Percentiles rank a stretch among this genome's conserved stretches.
These are phyloP conservation scores for Fusarium vanettenii DNA, from an alignment of 2,329 filamentous ascomycete species.

Conservation along the genomic window DNA sequence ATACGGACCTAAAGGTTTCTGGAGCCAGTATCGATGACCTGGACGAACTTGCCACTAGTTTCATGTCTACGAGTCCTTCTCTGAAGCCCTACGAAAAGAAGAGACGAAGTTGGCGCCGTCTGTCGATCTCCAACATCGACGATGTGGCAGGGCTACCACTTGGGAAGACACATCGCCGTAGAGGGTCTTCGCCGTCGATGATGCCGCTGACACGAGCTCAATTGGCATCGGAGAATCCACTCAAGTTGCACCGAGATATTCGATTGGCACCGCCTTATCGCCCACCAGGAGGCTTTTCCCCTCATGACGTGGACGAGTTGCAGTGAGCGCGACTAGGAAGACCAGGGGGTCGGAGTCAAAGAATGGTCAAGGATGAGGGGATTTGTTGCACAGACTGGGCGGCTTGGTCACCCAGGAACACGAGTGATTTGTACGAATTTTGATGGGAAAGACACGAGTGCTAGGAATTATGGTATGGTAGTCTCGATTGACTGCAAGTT, in stretches of 20 bases:
- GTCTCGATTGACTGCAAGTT: slow-evolving; percentile 15
- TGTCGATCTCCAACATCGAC: slow-evolving; percentile 23
- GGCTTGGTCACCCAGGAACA: neutral
- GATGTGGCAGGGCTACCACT: slow-evolving; percentile 14
- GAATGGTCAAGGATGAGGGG: neutral
- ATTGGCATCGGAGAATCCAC: slow-evolving; percentile 27
- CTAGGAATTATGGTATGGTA: neutral
- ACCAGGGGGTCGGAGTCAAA: neutral
- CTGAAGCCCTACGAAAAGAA: slow-evolving; percentile 47
- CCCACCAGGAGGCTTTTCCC: slow-evolving; percentile 35
- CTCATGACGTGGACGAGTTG: slow-evolving; percentile 51
- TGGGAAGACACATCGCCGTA: slow-evolving; percentile 17
- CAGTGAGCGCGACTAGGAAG: slow-evolving; percentile 34
- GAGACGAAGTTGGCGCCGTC: slow-evolving; percentile 28
- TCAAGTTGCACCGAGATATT: slow-evolving; percentile 36
- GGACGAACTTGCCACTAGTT: slow-evolving; percentile 47
- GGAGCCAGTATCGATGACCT: slow-evolving; percentile 30
- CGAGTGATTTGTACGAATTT: neutral
- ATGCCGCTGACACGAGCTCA: slow-evolving; percentile 1
- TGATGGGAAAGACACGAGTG: neutral
- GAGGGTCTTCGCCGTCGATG: slow-evolving; percentile 27
- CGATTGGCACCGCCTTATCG: slow-evolving; percentile 43
- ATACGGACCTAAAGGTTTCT: slow-evolving; percentile 38
- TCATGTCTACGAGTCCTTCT: slow-evolving; percentile 15
- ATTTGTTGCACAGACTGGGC: neutral